These are phyloP conservation scores for Escovopsis weberi DNA, from an alignment of 2,329 filamentous ascomycete genomes.

Conservation along the genomic window DNA sequence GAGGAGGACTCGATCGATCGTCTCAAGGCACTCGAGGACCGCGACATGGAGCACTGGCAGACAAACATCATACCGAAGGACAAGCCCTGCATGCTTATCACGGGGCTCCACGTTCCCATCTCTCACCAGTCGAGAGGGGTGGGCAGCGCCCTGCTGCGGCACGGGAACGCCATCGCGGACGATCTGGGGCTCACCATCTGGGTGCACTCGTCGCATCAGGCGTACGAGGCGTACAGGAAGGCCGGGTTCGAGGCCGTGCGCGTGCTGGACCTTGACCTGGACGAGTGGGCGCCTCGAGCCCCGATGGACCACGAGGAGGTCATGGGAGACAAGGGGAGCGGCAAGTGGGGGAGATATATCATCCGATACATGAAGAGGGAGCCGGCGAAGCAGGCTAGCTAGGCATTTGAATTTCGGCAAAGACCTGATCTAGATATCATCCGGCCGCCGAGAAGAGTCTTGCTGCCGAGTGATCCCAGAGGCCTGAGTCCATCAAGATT, in stretches of 20 bases:
- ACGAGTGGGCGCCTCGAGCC: conserved; percentile 6
- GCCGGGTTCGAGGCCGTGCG: conserved; percentile 3
- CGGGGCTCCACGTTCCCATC: conserved; percentile 3
- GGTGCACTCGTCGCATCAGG: conserved; percentile 7
- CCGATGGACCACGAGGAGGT: conserved; percentile 4
- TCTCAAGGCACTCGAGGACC: conserved; percentile 3
- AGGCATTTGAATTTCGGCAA: too few species aligned
- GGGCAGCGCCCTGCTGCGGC: conserved; percentile 2
- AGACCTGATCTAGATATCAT: too few species aligned
- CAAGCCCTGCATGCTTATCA: conserved; percentile 6
- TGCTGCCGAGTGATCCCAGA: too few species aligned
- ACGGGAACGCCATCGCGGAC: conserved; percentile 6
- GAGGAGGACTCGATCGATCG: conserved; percentile 2
- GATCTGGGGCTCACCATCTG: conserved; percentile 1
- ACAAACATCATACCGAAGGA: conserved; percentile 2
- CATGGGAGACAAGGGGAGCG: conserved; percentile 5
- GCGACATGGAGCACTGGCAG: conserved; percentile 5
- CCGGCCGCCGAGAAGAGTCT: too few species aligned
- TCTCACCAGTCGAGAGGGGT: conserved; percentile 5
- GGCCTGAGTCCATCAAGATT: too few species aligned
- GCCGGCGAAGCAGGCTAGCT: not conserved
- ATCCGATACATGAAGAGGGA: conserved; percentile 5
- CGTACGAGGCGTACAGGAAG: conserved; percentile 5
- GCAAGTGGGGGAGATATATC: conserved; percentile 5
- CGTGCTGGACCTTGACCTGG: conserved; percentile 4